Conservation (phyloP, 176 grass and related monocot species). For the Ensete glaucum region DNA sequence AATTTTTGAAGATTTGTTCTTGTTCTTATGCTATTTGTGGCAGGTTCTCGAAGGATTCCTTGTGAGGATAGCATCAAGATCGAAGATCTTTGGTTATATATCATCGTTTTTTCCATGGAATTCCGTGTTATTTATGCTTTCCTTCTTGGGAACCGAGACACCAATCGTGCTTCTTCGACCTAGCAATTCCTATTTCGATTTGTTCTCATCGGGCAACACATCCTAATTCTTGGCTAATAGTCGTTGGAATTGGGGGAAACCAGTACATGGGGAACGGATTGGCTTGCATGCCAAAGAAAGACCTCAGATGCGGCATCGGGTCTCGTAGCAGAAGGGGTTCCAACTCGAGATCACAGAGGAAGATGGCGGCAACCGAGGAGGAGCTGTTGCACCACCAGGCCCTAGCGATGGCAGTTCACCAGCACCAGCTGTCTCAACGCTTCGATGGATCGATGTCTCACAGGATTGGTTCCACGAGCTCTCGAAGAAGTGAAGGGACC, state of each 20-base stretch:
- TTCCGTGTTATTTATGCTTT: neutral
- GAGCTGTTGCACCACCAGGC: slow-evolving; percentile 87
- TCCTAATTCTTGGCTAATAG: too few relatives aligned
- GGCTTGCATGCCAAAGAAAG: slow-evolving; percentile 48
- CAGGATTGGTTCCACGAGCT: slow-evolving; percentile 51
- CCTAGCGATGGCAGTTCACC: slow-evolving; percentile 87
- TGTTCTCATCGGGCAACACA: too few relatives aligned
- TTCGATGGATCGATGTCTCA: slow-evolving; percentile 11
- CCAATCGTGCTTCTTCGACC: too few relatives aligned
- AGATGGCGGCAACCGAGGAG: slow-evolving; percentile 57
- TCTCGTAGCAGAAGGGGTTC: slow-evolving; percentile 49
- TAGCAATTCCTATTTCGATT: too few relatives aligned
- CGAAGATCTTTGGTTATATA: neutral
- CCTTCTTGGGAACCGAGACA: too few relatives aligned
- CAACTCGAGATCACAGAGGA: slow-evolving; percentile 45
- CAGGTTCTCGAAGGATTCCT: neutral
- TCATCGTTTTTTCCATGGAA: neutral
- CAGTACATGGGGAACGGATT: slow-evolving; percentile 65
- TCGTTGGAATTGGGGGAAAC: too few relatives aligned
- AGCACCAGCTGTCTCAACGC: slow-evolving; percentile 50
- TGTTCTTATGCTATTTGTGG: neutral
- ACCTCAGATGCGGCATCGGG: slow-evolving; percentile 20
- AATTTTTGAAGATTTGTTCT: neutral
- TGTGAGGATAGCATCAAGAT: neutral
- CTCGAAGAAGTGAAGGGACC: slow-evolving; percentile 41